These are phyloP conservation scores for Juncus effusus DNA, from an alignment of 176 grass and related monocot species.

Conservation along the genomic window DNA sequence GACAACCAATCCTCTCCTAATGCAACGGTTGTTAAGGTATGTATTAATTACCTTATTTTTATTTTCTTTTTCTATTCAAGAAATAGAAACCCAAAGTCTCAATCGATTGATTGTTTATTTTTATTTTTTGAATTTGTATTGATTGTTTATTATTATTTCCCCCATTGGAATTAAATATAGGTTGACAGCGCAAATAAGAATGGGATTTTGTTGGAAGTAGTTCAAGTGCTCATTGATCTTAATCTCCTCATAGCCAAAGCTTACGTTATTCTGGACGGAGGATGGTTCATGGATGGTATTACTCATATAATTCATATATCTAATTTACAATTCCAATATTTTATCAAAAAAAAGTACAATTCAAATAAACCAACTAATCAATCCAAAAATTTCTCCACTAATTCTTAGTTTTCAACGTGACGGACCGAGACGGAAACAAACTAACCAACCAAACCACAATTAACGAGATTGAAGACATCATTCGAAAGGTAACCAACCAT, in stretches of 20 bases:
- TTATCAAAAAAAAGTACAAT: not conserved
- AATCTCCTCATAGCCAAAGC: slow-evolving; percentile 68
- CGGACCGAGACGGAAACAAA: slow-evolving; percentile 62
- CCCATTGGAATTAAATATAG: not conserved
- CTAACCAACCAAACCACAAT: slow-evolving; percentile 44
- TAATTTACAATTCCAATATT: not conserved
- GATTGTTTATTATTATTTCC: not conserved
- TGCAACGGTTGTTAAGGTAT: slow-evolving; percentile 69
- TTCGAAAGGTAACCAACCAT: slow-evolving; percentile 46
- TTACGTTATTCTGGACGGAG: slow-evolving; percentile 67
- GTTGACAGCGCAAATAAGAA: slow-evolving; percentile 71
- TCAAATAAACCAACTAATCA: not conserved
- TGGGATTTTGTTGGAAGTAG: slow-evolving; percentile 72
- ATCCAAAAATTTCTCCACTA: slow-evolving; percentile 17
- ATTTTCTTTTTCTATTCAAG: not conserved
- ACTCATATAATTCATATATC: not conserved
- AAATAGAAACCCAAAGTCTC: not conserved
- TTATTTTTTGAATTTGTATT: not conserved
- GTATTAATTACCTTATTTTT: not conserved
- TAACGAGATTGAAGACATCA: slow-evolving; percentile 38
- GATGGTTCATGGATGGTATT: slow-evolving; percentile 96
- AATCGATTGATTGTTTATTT: not conserved
- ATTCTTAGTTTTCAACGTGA: slow-evolving; percentile 70
- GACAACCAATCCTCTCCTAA: slow-evolving; percentile 54
- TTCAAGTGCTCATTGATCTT: slow-evolving; percentile 80